Evolutionary conservation across 169 alveolate genomes (phyloP).

Genomic region (Plasmodium gonderi): DNA sequence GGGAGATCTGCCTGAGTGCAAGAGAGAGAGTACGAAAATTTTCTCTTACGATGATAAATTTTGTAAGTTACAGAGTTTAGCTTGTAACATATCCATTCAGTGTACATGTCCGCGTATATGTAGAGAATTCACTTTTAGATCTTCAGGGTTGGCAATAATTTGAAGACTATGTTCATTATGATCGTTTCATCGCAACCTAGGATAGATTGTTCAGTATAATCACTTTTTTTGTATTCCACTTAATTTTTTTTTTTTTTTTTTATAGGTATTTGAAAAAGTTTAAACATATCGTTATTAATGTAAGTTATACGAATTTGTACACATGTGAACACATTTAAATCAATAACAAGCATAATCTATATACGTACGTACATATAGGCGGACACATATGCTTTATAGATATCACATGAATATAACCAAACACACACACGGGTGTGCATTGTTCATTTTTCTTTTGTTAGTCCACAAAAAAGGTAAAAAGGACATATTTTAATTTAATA

Average conservation of each 20-base stretch:
- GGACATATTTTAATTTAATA: slow-evolving; percentile 63
- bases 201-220: too few relatives aligned
- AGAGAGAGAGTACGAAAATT: neutral
- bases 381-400: neutral
- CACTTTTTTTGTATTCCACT: neutral
- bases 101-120: too few relatives aligned
- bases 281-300: slow-evolving; percentile 57
- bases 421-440: neutral
- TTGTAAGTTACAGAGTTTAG: too few relatives aligned
- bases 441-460: slow-evolving; percentile 1
- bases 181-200: too few relatives aligned
- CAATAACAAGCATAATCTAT: neutral
- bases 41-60: too few relatives aligned
- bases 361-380: neutral
- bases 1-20: neutral
- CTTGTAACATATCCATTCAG: too few relatives aligned
- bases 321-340: too few relatives aligned
- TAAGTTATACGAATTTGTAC: too few relatives aligned
- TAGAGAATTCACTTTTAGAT: too few relatives aligned
- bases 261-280: slow-evolving; percentile 72
- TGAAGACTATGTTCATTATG: too few relatives aligned
- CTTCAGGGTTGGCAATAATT: too few relatives aligned
- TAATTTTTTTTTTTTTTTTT: neutral
- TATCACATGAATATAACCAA: neutral
- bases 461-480: slow-evolving; percentile 70